Percentiles rank a stretch among this genome's conserved stretches.
phyloP scores from a whole-genome alignment of 768 basidiomycete genomes.

The Amanita rubescens region DNA sequence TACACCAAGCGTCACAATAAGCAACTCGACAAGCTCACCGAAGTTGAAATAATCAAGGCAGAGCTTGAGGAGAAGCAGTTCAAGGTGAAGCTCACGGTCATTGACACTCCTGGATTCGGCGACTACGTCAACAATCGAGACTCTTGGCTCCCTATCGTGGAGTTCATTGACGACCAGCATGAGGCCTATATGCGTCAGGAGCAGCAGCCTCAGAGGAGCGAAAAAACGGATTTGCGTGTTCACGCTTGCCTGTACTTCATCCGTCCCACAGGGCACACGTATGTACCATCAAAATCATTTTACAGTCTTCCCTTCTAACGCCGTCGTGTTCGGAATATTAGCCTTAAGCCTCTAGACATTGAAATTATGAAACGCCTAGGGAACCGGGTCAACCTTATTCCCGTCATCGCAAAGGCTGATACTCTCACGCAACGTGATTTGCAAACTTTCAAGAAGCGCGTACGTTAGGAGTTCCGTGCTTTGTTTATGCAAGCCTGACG shows the following conservation, averaged over 20 bases:
- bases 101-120: conserved; percentile 98
- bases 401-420: conserved; percentile 96
- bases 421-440: conserved; percentile 94
- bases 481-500: conserved; percentile 6
- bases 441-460: conserved; percentile 85
- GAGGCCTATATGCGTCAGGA: conserved; percentile 97
- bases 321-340: conserved; percentile 19
- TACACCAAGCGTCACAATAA: conserved; percentile 85
- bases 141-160: conserved; percentile 96
- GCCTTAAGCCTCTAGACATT: conserved; percentile 94
- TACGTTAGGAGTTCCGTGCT: conserved; percentile 31
- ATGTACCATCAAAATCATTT: conserved; percentile 24
- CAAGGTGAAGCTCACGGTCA: conserved; percentile 98
- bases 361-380: conserved; percentile 99
- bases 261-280: conserved; percentile 95
- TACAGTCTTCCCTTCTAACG: conserved; percentile 3
- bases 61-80: conserved; percentile 99
- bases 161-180: conserved; percentile 96
- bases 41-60: conserved; percentile 98
- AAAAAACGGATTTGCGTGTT: conserved; percentile 93
- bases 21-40: conserved; percentile 97
- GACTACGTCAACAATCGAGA: conserved; percentile 99
- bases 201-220: conserved; percentile 92
- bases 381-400: conserved; percentile 96
- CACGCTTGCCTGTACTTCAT: conserved; percentile 98